A percentile compares a stretch with the other conserved stretches of the same genome.
phyloP scores from a whole-genome alignment of 2,329 filamentous ascomycete species.

The Sarocladiaceae sp. region DNA sequence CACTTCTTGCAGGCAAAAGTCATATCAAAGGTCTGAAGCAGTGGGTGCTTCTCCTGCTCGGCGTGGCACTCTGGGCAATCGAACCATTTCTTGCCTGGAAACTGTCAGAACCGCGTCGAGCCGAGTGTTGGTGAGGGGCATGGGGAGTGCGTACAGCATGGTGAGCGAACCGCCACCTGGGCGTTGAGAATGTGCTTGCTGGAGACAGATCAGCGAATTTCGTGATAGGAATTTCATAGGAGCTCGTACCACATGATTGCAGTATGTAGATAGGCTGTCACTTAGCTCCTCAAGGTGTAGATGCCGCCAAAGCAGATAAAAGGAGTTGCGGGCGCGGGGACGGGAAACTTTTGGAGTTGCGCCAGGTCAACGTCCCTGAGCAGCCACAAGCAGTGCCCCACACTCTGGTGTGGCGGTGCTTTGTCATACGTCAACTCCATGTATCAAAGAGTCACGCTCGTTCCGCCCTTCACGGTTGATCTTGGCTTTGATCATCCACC shows the following conservation, averaged over 20 bases:
- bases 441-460: neutral
- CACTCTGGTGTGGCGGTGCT: neutral
- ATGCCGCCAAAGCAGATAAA: no score
- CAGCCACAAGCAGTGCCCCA: neutral
- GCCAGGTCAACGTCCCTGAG: slow-evolving; percentile 3
- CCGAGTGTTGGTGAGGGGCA: neutral
- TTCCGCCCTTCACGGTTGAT: neutral
- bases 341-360: slow-evolving; percentile 7
- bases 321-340: neutral
- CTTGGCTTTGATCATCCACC: slow-evolving; percentile 9
- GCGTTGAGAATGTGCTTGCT: slow-evolving; percentile 99
- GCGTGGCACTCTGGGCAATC: slow-evolving; percentile 93
- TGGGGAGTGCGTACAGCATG: slow-evolving; percentile 66
- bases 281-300: neutral
- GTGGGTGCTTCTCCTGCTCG: slow-evolving; percentile 70
- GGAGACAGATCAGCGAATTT: slow-evolving; percentile 12
- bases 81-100: slow-evolving; percentile 87
- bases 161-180: slow-evolving; percentile 90
- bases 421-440: slow-evolving; percentile 6
- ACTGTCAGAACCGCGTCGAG: neutral
- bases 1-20: slow-evolving; percentile 97
- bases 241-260: slow-evolving; percentile 30
- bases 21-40: slow-evolving; percentile 80
- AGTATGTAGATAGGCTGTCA: no score
- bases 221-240: neutral